phyloP scores from a whole-genome alignment of 176 grass and related monocot genomes.

The Chloris gayana region DNA sequence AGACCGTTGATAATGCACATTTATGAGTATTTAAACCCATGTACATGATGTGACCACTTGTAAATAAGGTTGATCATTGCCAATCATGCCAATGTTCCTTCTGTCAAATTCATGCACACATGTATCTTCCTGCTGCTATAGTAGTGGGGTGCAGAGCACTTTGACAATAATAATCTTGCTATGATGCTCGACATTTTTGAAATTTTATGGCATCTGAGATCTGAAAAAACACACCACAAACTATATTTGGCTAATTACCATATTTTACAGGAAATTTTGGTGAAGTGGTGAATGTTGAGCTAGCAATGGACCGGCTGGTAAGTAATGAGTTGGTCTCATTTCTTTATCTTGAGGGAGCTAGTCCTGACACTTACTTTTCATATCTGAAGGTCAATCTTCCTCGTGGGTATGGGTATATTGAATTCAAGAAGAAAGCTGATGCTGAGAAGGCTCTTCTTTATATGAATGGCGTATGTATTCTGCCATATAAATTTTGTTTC shows the following conservation, averaged over 20 bases:
- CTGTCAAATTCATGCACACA: background rate
- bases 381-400: conserved; percentile 94
- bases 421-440: conserved; percentile 92
- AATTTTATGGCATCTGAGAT: background rate
- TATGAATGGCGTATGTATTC: conserved; percentile 93
- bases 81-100: background rate
- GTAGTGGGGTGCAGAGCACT: background rate
- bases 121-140: background rate
- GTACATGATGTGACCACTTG: background rate
- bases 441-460: conserved; percentile 99
- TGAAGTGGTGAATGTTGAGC: conserved; percentile 91
- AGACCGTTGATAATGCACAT: background rate
- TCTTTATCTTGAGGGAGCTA: background rate
- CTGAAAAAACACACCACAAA: background rate
- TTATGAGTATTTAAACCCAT: background rate
- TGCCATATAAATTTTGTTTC: background rate
- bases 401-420: conserved; percentile 97
- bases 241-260: conserved; percentile 18
- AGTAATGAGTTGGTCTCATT: conserved; percentile 34
- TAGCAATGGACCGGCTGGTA: conserved; percentile 92
- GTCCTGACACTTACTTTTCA: background rate
- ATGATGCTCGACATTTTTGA: background rate
- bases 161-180: background rate
- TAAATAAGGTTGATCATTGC: background rate
- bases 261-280: conserved; percentile 77